Evolutionary conservation across 495 filamentous ascomycete species (phyloP).

Genomic region (Delitschia confertaspora): DNA sequence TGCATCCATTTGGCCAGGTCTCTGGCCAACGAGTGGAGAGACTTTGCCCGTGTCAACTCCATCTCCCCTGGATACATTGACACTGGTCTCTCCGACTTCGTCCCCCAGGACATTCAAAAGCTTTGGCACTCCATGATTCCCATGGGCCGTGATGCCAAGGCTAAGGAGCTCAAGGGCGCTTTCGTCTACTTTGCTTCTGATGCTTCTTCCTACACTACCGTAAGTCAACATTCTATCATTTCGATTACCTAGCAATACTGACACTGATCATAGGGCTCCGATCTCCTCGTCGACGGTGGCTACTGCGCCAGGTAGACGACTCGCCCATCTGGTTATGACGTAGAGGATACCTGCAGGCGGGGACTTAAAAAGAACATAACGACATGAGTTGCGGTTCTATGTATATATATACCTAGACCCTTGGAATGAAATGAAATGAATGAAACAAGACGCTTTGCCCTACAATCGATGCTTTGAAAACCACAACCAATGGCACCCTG

Average conservation of each 20-base stretch:
- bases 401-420: too few species aligned
- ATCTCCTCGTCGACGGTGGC: conserved; percentile 67
- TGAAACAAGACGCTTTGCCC: too few species aligned
- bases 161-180: conserved; percentile 75
- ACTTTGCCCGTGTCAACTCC: conserved; percentile 73
- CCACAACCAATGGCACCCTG: too few species aligned
- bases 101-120: conserved; percentile 58
- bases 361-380: too few species aligned
- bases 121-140: conserved; percentile 76
- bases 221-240: conserved; percentile 1
- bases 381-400: too few species aligned
- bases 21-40: conserved; percentile 79
- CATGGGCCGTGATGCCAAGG: conserved; percentile 69
- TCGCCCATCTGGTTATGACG: too few species aligned
- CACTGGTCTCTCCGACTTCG: conserved; percentile 73
- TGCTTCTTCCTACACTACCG: conserved; percentile 77
- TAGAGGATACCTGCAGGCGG: too few species aligned
- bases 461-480: too few species aligned
- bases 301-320: conserved; percentile 27
- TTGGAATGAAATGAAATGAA: too few species aligned
- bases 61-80: conserved; percentile 82
- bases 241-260: not conserved
- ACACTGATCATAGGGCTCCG: conserved; percentile 39
- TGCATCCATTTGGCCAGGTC: conserved; percentile 73
- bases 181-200: conserved; percentile 84